Percentiles rank a stretch among this genome's conserved stretches.
These are phyloP conservation scores for Leccinum solheimii DNA, from an alignment of 1,284 basidiomycete genomes.

Conservation along the genomic window DNA sequence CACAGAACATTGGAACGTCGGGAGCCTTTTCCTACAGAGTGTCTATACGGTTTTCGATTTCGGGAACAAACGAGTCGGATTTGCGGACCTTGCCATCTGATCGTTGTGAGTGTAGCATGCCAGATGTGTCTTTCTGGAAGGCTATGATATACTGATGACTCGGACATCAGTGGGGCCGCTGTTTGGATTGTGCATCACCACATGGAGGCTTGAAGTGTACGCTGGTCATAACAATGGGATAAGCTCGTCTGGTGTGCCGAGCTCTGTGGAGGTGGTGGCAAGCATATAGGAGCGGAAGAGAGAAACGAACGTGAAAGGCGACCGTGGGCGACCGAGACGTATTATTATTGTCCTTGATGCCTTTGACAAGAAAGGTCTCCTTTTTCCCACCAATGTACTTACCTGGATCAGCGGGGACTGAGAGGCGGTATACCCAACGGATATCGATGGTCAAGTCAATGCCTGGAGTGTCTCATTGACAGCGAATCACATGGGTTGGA, in stretches of 20 bases:
- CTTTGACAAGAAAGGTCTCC: slow-evolving; percentile 77
- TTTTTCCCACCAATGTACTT: slow-evolving; percentile 55
- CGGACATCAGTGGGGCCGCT: neutral
- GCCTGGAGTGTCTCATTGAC: slow-evolving; percentile 67
- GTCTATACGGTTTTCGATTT: neutral
- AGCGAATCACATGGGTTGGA: slow-evolving; percentile 56
- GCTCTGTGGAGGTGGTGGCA: neutral
- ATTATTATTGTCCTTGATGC: slow-evolving; percentile 63
- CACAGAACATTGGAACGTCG: neutral
- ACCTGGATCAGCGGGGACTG: slow-evolving; percentile 71
- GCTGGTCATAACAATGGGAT: no score
- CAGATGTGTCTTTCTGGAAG: no score
- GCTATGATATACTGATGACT: neutral
- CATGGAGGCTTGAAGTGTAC: no score
- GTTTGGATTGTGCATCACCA: neutral
- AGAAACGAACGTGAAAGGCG: neutral
- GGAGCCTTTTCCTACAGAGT: neutral
- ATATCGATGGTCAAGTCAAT: slow-evolving; percentile 68
- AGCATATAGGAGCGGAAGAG: neutral
- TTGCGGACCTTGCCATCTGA: neutral
- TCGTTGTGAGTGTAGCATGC: neutral
- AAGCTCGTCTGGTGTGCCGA: no score
- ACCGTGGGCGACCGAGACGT: neutral
- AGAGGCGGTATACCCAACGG: slow-evolving; percentile 78
- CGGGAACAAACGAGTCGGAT: neutral